Evolutionary conservation across 768 basidiomycete species (phyloP).

Genomic region (Leccinellum albellum): DNA sequence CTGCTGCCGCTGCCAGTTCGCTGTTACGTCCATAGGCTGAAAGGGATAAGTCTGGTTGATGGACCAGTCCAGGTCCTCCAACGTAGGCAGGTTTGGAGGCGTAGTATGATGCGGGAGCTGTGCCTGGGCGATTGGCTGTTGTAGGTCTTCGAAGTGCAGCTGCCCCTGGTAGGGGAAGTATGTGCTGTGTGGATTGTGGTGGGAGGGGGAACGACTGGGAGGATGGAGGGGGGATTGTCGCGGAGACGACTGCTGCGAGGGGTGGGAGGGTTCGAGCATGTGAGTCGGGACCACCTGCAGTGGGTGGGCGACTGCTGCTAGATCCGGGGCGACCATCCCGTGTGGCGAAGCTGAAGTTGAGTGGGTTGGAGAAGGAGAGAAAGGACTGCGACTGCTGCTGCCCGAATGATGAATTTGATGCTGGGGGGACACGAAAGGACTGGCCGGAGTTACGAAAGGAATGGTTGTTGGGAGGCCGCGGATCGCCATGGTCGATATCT

Average conservation of each 20-base stretch:
- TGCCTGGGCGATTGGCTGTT: constrained; percentile 63
- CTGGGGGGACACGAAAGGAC: constrained; percentile 71
- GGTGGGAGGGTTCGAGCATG: constrained; percentile 61
- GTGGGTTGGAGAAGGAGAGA: constrained; percentile 53
- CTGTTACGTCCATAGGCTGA: constrained; percentile 37
- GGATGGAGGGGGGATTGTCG: constrained; percentile 52
- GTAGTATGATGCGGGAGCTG: constrained; percentile 66
- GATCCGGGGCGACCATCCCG: constrained; percentile 45
- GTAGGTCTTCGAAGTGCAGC: constrained; percentile 53
- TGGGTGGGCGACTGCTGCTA: constrained; percentile 48
- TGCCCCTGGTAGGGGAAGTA: constrained; percentile 58
- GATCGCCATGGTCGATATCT: constrained; percentile 36
- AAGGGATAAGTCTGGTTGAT: constrained; percentile 43
- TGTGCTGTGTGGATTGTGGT: constrained; percentile 42
- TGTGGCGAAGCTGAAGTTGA: constrained; percentile 43
- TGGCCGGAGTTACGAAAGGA: constrained; percentile 79
- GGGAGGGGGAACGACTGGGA: constrained; percentile 37
- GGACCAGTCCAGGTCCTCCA: constrained; percentile 52
- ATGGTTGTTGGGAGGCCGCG: constrained; percentile 45
- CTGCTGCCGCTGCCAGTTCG: constrained; percentile 36
- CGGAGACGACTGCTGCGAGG: constrained; percentile 74
- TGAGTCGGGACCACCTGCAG: constrained; percentile 45
- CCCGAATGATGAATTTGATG: constrained; percentile 37
- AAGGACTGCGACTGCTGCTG: constrained; percentile 63
- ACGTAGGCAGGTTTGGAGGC: constrained; percentile 43